Base-by-base conservation (phyloP, 192 early-diverging fungal genomes). In the Podila verticillata region DNA sequence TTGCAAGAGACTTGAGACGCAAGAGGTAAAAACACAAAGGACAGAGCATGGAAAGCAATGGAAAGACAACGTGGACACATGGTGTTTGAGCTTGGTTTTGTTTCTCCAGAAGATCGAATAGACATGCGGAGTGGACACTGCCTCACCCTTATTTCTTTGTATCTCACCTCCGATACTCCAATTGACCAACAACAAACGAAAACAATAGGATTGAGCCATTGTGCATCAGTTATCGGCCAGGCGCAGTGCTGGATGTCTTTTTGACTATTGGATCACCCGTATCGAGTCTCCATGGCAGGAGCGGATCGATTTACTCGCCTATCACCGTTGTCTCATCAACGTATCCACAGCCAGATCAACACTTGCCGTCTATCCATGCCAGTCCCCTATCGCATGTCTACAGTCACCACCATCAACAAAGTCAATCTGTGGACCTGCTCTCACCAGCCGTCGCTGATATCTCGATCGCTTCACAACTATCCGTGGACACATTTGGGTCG, bases 171-270 rank as follows among this genome's bases (percentile, higher is more conserved):
- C 30, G 8, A 59, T 31, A 32, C 58, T 59, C 28, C 39, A 39
- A 39, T 13, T 13, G 12, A 44, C 39, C n/a, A n/a, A n/a, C n/a
- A n/a, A n/a, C n/a, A n/a, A 15, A 44, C 12, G 2, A 44, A 4
- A 4, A 44, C 39, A 44, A 1, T 15, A 75, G 67, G 49, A 64
- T 75, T 10, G 67, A 75, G 17, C 74, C 74, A 36, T 39, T 20
- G 5, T 65, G 67, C 28, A 69, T 75, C 51, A 61, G 48, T 56
- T 65, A 75, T 54, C 74, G 68, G 24, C 74, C 74, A 3, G 63
- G 51, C 20, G 34, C 57, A 17, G 48, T 69, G 3, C 57, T 65
- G 24, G 63, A 75, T 35, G 74, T 75, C 30, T 10, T 61, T 5
- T 20, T 54, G 51, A 54, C 20, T 0, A n/a, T 12, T 19, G 51